phyloP scores from a whole-genome alignment of 352 stramenopile species.

The Pythium coloratum region DNA sequence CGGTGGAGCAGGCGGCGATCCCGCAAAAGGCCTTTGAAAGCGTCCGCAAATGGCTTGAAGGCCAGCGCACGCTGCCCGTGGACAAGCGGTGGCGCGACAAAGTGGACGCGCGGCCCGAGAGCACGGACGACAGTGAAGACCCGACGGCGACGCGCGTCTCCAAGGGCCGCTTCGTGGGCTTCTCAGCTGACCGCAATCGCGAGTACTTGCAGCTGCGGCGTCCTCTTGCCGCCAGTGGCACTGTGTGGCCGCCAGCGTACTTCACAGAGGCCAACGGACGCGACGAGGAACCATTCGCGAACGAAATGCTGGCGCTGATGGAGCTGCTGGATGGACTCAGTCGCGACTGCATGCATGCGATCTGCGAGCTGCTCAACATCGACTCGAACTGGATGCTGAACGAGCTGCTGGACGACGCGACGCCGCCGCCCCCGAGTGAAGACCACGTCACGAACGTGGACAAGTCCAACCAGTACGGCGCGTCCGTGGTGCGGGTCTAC shows the following conservation, averaged over 20 bases:
- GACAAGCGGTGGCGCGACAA: slow-evolving; percentile 66
- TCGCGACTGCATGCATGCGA: slow-evolving; percentile 73
- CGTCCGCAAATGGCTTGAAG: slow-evolving; percentile 62
- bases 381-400: slow-evolving; percentile 63
- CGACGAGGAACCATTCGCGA: slow-evolving; percentile 52
- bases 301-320: slow-evolving; percentile 56
- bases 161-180: slow-evolving; percentile 70
- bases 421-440: slow-evolving; percentile 30
- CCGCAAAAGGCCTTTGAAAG: slow-evolving; percentile 50
- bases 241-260: slow-evolving; percentile 71
- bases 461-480: slow-evolving; percentile 70
- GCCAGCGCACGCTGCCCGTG: slow-evolving; percentile 48
- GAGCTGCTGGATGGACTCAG: slow-evolving; percentile 64
- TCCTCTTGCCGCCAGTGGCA: slow-evolving; percentile 62
- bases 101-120: slow-evolving; percentile 45
- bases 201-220: slow-evolving; percentile 79
- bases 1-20: slow-evolving; percentile 57
- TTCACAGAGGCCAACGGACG: slow-evolving; percentile 33
- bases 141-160: slow-evolving; percentile 41
- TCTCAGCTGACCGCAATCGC: slow-evolving; percentile 66
- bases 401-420: slow-evolving; percentile 65
- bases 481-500: slow-evolving; percentile 82
- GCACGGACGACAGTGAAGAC: slow-evolving; percentile 25
- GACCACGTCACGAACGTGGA: slow-evolving; percentile 33
- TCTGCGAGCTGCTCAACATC: slow-evolving; percentile 72